Base-by-base conservation (phyloP, 768 basidiomycete species). In the Boletus rex-veris region DNA sequence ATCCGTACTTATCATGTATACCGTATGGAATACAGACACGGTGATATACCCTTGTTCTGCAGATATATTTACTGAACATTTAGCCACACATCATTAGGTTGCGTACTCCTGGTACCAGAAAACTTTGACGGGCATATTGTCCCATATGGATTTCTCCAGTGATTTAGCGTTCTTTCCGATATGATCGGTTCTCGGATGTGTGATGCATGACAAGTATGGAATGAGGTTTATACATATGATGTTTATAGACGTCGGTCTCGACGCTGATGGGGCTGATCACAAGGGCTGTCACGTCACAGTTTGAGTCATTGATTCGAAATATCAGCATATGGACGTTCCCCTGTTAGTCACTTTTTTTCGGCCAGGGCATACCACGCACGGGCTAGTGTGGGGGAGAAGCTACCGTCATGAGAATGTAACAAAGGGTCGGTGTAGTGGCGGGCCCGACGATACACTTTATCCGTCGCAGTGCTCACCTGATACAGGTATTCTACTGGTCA, bases 361-460 rank as follows among this genome's bases (percentile, higher is more conserved):
- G 12, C 18, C n/a, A 28, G 4, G 21, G 12, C 7, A 31, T 16
- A 47, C 18, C 48, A 30, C 21, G 19, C 21, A n/a, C 1, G 19
- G 12, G 0, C 12, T 28, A 2, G 21, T 14, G 18, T 33, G 21
- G 50, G 48, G 28, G 16, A 48, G 45, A 50, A 16, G 15, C 19
- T 18, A 18, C 52, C 33, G 31, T 33, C 44, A 48, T 60, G 52
- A 50, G 42, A 62, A 59, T 44, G 28, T 28, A 28, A 28, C 28
- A 35, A 30, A 2, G 28, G 19, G 35, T 38, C 15, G 33, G 44
- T 1, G n/a, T 4, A 38, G 16, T 47, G 19, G 5, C n/a, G 19
- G 21, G 11, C 33, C 15, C 38, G 14, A 42, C 26, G 31, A 26
- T 9, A 8, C 9, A 28, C 28, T 0, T 9, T 28, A 2, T 28